Percentiles rank a stretch among this genome's conserved stretches.
phyloP scores from a whole-genome alignment of 2,329 filamentous ascomycete genomes.

The Diplodia seriata region DNA sequence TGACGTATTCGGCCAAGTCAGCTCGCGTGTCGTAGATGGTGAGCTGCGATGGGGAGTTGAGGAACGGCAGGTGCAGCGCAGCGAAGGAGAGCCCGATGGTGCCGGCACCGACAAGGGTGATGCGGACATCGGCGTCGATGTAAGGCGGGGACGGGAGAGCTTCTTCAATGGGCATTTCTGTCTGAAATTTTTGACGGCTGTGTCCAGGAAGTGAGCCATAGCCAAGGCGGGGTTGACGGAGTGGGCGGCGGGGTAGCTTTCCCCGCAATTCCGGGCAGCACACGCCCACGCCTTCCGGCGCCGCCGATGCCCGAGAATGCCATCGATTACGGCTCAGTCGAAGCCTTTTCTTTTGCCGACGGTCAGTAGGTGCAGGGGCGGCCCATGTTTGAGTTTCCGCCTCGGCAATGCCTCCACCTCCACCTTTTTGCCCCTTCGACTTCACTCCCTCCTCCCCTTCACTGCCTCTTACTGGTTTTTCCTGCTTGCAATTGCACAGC shows the following conservation, averaged over 20 bases:
- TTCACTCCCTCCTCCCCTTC: background rate
- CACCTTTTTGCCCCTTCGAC: background rate
- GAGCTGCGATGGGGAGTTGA: constrained; percentile 49
- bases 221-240: background rate
- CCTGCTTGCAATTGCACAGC: background rate
- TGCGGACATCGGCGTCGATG: constrained; percentile 35
- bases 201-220: no score
- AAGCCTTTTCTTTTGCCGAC: background rate
- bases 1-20: constrained; percentile 55
- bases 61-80: constrained; percentile 59
- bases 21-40: constrained; percentile 60
- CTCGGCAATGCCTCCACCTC: constrained; percentile 21
- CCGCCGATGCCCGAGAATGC: background rate
- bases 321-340: background rate
- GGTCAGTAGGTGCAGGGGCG: background rate
- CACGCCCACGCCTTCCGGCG: no score
- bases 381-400: background rate
- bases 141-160: background rate
- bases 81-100: constrained; percentile 65
- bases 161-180: background rate
- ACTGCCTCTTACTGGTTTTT: background rate
- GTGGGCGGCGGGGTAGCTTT: background rate
- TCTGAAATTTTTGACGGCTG: no score
- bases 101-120: constrained; percentile 54
- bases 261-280: background rate